phyloP scores from a whole-genome alignment of 441 rosid genomes.

The Gossypium davidsonii region DNA sequence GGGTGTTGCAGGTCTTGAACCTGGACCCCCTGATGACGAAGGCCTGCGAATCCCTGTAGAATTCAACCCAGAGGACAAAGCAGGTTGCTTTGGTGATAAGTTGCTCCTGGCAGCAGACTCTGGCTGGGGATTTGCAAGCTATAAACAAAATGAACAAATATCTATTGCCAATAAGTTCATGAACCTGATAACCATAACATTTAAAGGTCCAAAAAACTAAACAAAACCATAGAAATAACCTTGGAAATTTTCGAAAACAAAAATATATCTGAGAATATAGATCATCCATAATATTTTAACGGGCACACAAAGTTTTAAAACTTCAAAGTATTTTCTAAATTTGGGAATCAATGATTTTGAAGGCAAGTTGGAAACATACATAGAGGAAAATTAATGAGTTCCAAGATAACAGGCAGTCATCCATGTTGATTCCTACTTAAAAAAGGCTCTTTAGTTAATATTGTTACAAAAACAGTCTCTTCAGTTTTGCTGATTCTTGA shows the following conservation, averaged over 20 bases:
- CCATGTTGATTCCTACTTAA: neutral
- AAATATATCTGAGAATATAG: neutral
- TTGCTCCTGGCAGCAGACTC: constrained; percentile 55
- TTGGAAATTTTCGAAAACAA: neutral
- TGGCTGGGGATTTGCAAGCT: constrained; percentile 66
- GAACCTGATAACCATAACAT: constrained; percentile 11
- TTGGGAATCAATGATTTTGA: neutral
- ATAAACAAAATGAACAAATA: constrained; percentile 20
- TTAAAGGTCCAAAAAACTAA: neutral
- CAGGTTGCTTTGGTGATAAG: constrained; percentile 51
- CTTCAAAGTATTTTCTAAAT: constrained; percentile 7
- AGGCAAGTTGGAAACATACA: constrained; percentile 1
- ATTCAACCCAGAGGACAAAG: constrained; percentile 67
- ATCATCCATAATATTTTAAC: neutral
- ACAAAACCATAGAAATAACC: constrained; percentile 5
- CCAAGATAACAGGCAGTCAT: neutral
- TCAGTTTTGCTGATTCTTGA: constrained; percentile 1
- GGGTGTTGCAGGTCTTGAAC: constrained; percentile 87
- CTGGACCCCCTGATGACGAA: constrained; percentile 89
- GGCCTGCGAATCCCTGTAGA: constrained; percentile 65
- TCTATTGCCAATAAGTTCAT: constrained; percentile 8
- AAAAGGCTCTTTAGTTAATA: neutral
- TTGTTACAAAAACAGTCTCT: neutral
- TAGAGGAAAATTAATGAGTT: neutral
- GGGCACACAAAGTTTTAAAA: neutral